Conservation (phyloP, 2,329 filamentous ascomycete species). For the Phyllosticta paracitricarpa region DNA sequence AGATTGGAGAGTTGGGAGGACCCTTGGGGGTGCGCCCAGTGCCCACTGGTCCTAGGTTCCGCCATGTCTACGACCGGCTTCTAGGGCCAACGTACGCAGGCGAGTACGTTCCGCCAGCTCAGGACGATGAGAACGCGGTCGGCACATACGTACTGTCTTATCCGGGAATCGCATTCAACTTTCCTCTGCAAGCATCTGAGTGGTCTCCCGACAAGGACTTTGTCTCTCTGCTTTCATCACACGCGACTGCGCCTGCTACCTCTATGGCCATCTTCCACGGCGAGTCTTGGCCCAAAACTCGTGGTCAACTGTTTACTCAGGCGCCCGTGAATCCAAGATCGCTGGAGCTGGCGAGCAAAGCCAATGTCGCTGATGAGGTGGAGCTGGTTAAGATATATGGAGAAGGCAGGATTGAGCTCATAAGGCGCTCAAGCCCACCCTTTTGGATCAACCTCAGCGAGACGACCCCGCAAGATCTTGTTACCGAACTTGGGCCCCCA, state of each 20-base stretch:
- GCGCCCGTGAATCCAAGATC: slow-evolving; percentile 64
- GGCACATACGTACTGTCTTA: slow-evolving; percentile 89
- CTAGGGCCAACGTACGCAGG: slow-evolving; percentile 90
- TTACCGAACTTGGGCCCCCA: slow-evolving; percentile 83
- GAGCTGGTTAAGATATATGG: slow-evolving; percentile 70
- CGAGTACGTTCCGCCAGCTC: slow-evolving; percentile 66
- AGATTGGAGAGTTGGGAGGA: slow-evolving; percentile 34
- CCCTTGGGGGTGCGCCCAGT: slow-evolving; percentile 17
- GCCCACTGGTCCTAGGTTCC: slow-evolving; percentile 61
- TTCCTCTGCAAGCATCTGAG: slow-evolving; percentile 62
- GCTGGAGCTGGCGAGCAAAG: slow-evolving; percentile 56
- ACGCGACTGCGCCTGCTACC: slow-evolving; percentile 63
- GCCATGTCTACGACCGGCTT: slow-evolving; percentile 85
- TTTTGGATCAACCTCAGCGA: slow-evolving; percentile 70
- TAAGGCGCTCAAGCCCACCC: slow-evolving; percentile 57
- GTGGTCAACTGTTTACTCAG: slow-evolving; percentile 66
- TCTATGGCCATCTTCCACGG: slow-evolving; percentile 90
- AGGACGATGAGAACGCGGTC: slow-evolving; percentile 39
- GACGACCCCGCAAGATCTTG: slow-evolving; percentile 83
- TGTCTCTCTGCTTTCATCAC: slow-evolving; percentile 72
- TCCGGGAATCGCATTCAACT: slow-evolving; percentile 87
- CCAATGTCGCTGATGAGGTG: slow-evolving; percentile 71
- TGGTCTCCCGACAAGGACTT: slow-evolving; percentile 74
- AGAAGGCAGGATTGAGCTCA: slow-evolving; percentile 66
- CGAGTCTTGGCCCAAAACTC: slow-evolving; percentile 78